These are phyloP conservation scores for Neurospora pannonica DNA, from an alignment of 495 filamentous ascomycete genomes.

Conservation along the genomic window DNA sequence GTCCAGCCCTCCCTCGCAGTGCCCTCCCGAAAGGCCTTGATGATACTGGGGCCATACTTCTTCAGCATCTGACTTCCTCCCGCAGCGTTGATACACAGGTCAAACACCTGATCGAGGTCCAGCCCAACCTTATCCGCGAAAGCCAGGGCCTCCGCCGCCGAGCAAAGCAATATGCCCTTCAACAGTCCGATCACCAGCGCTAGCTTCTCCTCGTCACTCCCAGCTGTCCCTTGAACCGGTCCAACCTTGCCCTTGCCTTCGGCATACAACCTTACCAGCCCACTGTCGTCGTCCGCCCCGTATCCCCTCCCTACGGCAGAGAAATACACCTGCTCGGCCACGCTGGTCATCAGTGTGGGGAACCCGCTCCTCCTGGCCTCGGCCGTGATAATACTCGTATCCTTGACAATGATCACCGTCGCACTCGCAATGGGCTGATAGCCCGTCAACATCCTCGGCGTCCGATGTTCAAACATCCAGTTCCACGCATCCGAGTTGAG, in stretches of 20 bases:
- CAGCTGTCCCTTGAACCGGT: conserved; percentile 30
- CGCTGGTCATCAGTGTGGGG: conserved; percentile 60
- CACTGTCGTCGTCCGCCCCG: conserved; percentile 58
- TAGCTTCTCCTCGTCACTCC: conserved; percentile 31
- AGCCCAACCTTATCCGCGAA: conserved; percentile 55
- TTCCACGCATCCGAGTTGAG: conserved; percentile 52
- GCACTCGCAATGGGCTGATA: conserved; percentile 62
- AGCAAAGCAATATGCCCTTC: conserved; percentile 54
- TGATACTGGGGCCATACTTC: conserved; percentile 47
- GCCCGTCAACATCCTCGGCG: conserved; percentile 57
- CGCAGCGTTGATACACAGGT: conserved; percentile 60
- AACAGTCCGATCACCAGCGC: conserved; percentile 51
- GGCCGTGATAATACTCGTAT: conserved; percentile 69
- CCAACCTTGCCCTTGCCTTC: conserved; percentile 27
- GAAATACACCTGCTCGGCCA: conserved; percentile 62
- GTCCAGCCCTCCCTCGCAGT: conserved; percentile 8
- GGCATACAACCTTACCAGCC: conserved; percentile 55
- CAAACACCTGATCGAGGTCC: conserved; percentile 55
- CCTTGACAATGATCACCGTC: conserved; percentile 70
- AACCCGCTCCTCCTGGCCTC: conserved; percentile 51
- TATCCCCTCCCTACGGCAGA: conserved; percentile 50
- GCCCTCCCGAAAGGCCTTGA: conserved; percentile 27
- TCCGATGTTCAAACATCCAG: conserved; percentile 78
- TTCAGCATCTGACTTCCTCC: conserved; percentile 55
- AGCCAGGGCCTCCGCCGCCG: conserved; percentile 55